These are phyloP conservation scores for Heterobasidion irregulare DNA, from an alignment of 1,284 basidiomycete genomes.

Conservation along the genomic window DNA sequence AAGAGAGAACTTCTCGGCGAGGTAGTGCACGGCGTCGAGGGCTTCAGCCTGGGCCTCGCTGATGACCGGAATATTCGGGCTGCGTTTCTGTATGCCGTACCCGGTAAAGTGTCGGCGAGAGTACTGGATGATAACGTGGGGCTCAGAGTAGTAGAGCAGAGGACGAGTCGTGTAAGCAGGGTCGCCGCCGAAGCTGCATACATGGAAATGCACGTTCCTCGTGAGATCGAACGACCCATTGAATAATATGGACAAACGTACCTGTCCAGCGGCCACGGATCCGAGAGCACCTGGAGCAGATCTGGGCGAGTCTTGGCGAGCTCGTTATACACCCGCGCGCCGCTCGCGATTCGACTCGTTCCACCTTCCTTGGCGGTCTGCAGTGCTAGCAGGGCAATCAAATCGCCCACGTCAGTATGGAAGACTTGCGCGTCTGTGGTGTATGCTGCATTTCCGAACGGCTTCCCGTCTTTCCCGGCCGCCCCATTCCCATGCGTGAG, in stretches of 20 bases:
- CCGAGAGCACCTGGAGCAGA: slow-evolving; percentile 29
- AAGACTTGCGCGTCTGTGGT: slow-evolving; percentile 41
- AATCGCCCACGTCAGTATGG: slow-evolving; percentile 36
- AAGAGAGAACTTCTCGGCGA: slow-evolving; percentile 35
- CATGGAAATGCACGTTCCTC: neutral
- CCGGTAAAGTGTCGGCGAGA: slow-evolving; percentile 37
- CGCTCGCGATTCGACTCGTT: slow-evolving; percentile 34
- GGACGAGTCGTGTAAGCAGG: slow-evolving; percentile 29
- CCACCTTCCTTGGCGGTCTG: slow-evolving; percentile 33
- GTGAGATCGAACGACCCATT: neutral
- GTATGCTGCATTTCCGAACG: slow-evolving; percentile 32
- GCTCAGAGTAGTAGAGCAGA: slow-evolving; percentile 29
- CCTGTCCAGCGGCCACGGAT: slow-evolving; percentile 35
- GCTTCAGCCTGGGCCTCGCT: slow-evolving; percentile 42
- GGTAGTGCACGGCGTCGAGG: slow-evolving; percentile 35
- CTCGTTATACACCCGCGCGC: slow-evolving; percentile 35
- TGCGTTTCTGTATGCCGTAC: slow-evolving; percentile 22
- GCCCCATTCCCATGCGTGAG: slow-evolving; percentile 20
- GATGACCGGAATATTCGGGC: slow-evolving; percentile 33
- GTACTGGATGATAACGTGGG: slow-evolving; percentile 36
- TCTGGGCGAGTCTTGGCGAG: slow-evolving; percentile 35
- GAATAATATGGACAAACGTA: slow-evolving; percentile 11
- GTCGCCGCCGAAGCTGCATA: slow-evolving; percentile 28
- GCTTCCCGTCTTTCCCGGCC: slow-evolving; percentile 24
- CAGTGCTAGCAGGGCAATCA: slow-evolving; percentile 33